phyloP scores from a whole-genome alignment of 1,139 yeast species.

The Suhomyces taliae region DNA sequence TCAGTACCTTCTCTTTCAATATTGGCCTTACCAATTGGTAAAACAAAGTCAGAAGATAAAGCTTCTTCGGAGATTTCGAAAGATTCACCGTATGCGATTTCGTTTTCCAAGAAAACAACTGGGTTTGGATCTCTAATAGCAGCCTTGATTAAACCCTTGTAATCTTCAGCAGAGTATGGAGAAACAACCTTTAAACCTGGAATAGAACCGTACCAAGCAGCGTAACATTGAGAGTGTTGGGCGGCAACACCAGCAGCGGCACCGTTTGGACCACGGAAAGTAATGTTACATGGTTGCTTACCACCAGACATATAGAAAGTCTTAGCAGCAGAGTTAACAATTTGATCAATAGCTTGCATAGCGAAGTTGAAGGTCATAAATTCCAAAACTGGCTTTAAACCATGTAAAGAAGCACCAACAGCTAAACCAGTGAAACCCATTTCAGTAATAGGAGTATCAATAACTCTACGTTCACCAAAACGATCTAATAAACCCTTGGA shows the following conservation, averaged over 20 bases:
- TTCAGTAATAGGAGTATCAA: constrained; percentile 98
- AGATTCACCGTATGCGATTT: constrained; percentile 87
- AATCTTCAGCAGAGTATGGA: constrained; percentile 95
- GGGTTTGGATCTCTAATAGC: constrained; percentile 99
- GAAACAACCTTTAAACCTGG: constrained; percentile 97
- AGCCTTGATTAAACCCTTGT: constrained; percentile 93
- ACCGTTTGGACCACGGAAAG: constrained; percentile 99
- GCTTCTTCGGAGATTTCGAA: constrained; percentile 91
- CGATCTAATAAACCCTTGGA: constrained; percentile 94
- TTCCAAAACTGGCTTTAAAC: constrained; percentile 95
- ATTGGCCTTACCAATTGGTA: constrained; percentile 96
- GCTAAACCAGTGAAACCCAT: constrained; percentile 99
- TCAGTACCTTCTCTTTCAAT: constrained; percentile 92
- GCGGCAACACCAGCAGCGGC: constrained; percentile 99
- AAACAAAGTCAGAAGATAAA: constrained; percentile 78
- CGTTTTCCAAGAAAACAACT: constrained; percentile 93
- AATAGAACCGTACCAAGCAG: constrained; percentile 97
- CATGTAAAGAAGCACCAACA: constrained; percentile 96
- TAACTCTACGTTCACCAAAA: constrained; percentile 94
- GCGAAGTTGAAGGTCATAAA: constrained; percentile 99
- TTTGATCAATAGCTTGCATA: constrained; percentile 98
- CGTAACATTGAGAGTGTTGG: constrained; percentile 96
- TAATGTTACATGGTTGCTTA: constrained; percentile 92
- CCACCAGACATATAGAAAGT: constrained; percentile 99
- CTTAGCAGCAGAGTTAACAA: constrained; percentile 97